phyloP scores from a whole-genome alignment of 164 flowering plant genomes.

The Tetracentron sinense region DNA sequence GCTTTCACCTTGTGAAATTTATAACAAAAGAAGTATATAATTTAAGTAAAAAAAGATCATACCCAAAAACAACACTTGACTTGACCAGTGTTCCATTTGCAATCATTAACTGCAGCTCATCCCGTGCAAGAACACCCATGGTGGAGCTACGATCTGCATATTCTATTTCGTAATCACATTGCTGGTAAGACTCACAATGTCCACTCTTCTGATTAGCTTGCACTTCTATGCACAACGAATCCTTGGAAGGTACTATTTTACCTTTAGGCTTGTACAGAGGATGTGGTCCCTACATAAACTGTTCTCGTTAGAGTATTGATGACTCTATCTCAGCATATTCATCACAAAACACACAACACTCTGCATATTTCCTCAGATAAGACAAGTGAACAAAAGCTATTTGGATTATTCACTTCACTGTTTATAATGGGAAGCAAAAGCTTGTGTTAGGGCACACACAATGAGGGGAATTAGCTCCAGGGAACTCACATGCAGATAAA shows the following conservation, averaged over 20 bases:
- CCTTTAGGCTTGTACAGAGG: slow-evolving; percentile 62
- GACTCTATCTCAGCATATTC: neutral
- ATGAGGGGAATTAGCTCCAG: neutral
- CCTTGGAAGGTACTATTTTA: slow-evolving; percentile 42
- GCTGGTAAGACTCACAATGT: slow-evolving; percentile 46
- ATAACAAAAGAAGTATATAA: neutral
- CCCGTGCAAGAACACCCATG: slow-evolving; percentile 69
- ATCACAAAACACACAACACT: neutral
- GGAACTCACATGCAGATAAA: neutral
- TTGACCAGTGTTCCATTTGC: slow-evolving; percentile 50
- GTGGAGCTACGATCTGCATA: slow-evolving; percentile 84
- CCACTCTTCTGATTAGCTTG: slow-evolving; percentile 32
- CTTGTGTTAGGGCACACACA: neutral
- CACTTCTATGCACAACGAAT: slow-evolving; percentile 54
- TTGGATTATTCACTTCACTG: neutral
- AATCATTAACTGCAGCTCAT: slow-evolving; percentile 43
- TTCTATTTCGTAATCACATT: slow-evolving; percentile 77
- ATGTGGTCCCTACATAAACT: slow-evolving; percentile 62
- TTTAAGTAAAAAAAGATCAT: neutral
- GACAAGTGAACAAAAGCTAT: neutral
- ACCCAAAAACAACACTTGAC: slow-evolving; percentile 61
- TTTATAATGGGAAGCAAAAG: neutral
- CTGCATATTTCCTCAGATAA: neutral
- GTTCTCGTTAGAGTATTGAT: slow-evolving; percentile 14
- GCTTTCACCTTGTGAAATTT: neutral